phyloP scores from a whole-genome alignment of 306 rosid species.

The Citrullus colocynthis region DNA sequence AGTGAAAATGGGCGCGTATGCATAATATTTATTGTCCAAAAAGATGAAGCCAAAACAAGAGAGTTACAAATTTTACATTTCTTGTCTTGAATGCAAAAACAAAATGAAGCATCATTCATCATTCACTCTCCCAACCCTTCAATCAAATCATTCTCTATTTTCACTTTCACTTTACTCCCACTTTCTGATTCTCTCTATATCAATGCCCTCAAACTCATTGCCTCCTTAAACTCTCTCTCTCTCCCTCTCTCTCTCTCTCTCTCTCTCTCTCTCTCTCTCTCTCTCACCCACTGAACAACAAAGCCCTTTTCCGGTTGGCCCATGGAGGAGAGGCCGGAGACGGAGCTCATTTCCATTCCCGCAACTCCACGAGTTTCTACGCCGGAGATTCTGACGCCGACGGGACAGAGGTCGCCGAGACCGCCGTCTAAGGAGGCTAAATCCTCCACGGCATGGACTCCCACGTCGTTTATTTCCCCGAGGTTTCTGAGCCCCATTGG shows the following conservation, averaged over 20 bases:
- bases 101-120: not conserved
- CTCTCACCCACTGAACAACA: not conserved
- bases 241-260: too few species aligned
- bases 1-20: not conserved
- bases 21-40: not conserved
- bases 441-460: constrained; percentile 91
- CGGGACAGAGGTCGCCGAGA: constrained; percentile 87
- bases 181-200: not conserved
- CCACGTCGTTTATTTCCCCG: constrained; percentile 92
- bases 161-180: not conserved
- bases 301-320: not conserved
- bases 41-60: not conserved
- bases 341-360: constrained; percentile 89
- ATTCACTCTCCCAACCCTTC: not conserved
- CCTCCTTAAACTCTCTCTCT: too few species aligned
- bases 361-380: constrained; percentile 90
- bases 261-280: too few species aligned
- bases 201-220: not conserved
- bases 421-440: constrained; percentile 67
- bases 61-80: too few species aligned
- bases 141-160: not conserved
- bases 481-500: constrained; percentile 95
- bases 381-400: constrained; percentile 81
- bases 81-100: not conserved
- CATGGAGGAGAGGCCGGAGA: constrained; percentile 95